phyloP scores from a whole-genome alignment of 116 monocot species.

The Posidonia oceanica region DNA sequence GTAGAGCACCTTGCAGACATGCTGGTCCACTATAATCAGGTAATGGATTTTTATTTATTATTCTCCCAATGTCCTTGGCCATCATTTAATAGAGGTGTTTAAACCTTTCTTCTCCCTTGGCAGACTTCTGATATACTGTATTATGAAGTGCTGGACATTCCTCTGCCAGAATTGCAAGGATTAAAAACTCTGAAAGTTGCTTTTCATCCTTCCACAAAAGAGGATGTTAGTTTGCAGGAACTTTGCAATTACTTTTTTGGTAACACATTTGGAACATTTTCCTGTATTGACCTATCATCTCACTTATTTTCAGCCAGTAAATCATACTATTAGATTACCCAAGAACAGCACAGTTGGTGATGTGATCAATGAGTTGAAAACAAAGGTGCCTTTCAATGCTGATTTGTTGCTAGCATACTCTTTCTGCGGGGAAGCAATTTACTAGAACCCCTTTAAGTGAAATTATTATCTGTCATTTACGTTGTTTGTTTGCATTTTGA shows the following conservation, averaged over 20 bases:
- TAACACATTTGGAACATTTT: neutral
- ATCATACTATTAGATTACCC: slow-evolving; percentile 81
- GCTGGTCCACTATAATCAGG: slow-evolving; percentile 98
- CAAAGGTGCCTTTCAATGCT: slow-evolving; percentile 43
- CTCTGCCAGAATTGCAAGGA: slow-evolving; percentile 92
- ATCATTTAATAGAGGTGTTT: neutral
- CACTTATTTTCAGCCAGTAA: slow-evolving; percentile 47
- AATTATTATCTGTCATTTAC: neutral
- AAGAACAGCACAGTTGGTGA: slow-evolving; percentile 93
- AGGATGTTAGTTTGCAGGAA: slow-evolving; percentile 48
- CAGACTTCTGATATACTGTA: slow-evolving; percentile 98
- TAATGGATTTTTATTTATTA: slow-evolving; percentile 6
- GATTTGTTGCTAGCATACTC: neutral
- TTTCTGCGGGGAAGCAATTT: neutral
- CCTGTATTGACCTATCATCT: neutral
- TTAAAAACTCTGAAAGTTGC: slow-evolving; percentile 97
- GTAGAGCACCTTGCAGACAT: slow-evolving; percentile 92
- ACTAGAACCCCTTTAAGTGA: neutral
- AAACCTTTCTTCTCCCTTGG: neutral
- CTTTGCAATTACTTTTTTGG: neutral
- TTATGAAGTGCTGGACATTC: slow-evolving; percentile 97
- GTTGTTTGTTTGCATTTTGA: slow-evolving; percentile 2
- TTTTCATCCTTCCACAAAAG: slow-evolving; percentile 89
- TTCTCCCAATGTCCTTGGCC: no score
- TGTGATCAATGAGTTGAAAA: slow-evolving; percentile 85